These are phyloP conservation scores for Selenicereus undatus DNA, from an alignment of 148 eudicot species.

Conservation along the genomic window DNA sequence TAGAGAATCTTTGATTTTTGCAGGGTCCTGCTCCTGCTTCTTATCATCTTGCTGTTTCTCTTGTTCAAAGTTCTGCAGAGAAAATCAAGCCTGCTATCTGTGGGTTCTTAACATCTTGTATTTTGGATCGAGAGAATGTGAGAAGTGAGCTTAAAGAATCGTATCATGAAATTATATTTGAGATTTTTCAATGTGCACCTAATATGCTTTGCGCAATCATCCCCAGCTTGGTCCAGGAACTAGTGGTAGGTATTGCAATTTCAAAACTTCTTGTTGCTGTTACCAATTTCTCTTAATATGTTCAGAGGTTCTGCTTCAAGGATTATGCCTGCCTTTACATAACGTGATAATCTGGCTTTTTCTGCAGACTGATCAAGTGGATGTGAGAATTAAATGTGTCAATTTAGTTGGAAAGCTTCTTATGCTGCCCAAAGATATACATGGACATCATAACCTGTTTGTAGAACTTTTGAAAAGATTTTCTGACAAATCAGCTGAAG, in stretches of 20 bases:
- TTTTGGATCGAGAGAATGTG: conserved; percentile 54
- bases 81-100: conserved; percentile 56
- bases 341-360: conserved; percentile 22
- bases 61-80: conserved; percentile 54
- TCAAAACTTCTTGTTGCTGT: background rate
- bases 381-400: conserved; percentile 82
- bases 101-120: conserved; percentile 68
- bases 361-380: conserved; percentile 92
- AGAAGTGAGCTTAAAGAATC: conserved; percentile 55
- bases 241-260: conserved; percentile 43
- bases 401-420: conserved; percentile 67
- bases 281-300: conserved; percentile 1
- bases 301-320: background rate
- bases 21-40: conserved; percentile 67
- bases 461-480: conserved; percentile 74
- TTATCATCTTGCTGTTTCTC: conserved; percentile 58
- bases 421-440: conserved; percentile 43
- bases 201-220: conserved; percentile 61
- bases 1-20: conserved; percentile 3
- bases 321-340: background rate
- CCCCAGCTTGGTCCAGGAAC: conserved; percentile 66
- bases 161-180: conserved; percentile 73
- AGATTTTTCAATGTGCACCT: conserved; percentile 63
- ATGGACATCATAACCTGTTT: conserved; percentile 55
- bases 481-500: conserved; percentile 84